These are phyloP conservation scores for Trichoderma afroharzianum DNA, from an alignment of 2,329 filamentous ascomycete genomes.

Conservation along the genomic window DNA sequence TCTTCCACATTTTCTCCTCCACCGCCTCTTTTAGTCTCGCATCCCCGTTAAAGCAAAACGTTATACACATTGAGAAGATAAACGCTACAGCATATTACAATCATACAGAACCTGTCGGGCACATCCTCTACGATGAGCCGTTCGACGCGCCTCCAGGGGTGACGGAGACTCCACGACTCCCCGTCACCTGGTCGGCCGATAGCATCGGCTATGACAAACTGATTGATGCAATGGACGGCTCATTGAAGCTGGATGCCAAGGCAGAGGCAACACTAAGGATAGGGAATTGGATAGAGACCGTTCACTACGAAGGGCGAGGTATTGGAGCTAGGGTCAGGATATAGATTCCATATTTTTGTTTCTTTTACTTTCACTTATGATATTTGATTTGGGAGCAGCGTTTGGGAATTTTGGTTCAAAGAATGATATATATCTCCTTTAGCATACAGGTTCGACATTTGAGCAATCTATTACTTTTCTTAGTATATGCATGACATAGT, in stretches of 20 bases:
- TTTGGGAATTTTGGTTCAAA: neutral
- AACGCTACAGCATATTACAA: slow-evolving; percentile 87
- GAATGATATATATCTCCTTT: neutral
- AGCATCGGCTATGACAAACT: slow-evolving; percentile 82
- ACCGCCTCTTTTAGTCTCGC: slow-evolving; percentile 79
- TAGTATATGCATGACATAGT: neutral
- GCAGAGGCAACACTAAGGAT: slow-evolving; percentile 73
- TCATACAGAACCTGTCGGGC: slow-evolving; percentile 70
- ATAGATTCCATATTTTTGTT: slow-evolving; percentile 19
- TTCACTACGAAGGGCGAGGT: slow-evolving; percentile 68
- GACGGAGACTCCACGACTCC: slow-evolving; percentile 69
- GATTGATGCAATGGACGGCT: slow-evolving; percentile 73
- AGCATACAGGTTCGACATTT: neutral
- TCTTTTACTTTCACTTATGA: neutral
- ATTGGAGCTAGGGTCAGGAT: slow-evolving; percentile 59
- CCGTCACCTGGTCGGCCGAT: slow-evolving; percentile 74
- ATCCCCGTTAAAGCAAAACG: slow-evolving; percentile 72
- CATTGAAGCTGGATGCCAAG: slow-evolving; percentile 71
- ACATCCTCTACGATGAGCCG: slow-evolving; percentile 68
- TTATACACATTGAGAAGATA: slow-evolving; percentile 71
- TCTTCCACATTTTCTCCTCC: slow-evolving; percentile 81
- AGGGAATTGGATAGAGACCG: slow-evolving; percentile 67
- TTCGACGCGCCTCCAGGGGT: slow-evolving; percentile 75
- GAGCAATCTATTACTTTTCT: neutral
- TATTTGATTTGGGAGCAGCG: neutral